phyloP scores from a whole-genome alignment of 176 grass and related monocot genomes.

The Triticum monococcum region DNA sequence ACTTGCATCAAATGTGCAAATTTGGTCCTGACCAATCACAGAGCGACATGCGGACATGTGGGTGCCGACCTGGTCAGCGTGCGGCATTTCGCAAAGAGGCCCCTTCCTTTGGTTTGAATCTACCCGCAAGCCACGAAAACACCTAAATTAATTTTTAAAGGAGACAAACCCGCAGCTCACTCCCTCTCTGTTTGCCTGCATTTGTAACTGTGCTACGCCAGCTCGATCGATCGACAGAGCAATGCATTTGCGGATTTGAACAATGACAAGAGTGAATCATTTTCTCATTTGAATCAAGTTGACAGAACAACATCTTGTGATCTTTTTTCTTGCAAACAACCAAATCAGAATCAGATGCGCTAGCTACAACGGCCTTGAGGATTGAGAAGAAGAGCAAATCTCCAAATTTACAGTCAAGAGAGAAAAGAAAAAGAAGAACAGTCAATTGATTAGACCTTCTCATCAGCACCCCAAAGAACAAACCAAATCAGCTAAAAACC shows the following conservation, averaged over 20 bases:
- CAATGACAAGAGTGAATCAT: neutral
- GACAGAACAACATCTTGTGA: neutral
- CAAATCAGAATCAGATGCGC: neutral
- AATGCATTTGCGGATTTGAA: neutral
- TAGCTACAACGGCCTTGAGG: neutral
- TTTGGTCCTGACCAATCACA: too few species aligned
- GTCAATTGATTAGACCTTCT: constrained; percentile 59
- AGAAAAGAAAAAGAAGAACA: neutral
- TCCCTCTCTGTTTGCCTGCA: too few species aligned
- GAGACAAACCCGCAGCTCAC: too few species aligned
- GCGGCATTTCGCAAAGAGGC: too few species aligned
- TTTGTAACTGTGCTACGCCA: too few species aligned
- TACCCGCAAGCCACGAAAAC: too few species aligned
- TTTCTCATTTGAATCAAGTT: neutral
- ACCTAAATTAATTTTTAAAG: too few species aligned
- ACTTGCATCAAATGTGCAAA: too few species aligned
- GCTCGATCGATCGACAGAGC: too few species aligned
- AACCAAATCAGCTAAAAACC: constrained; percentile 51
- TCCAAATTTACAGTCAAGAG: constrained; percentile 49
- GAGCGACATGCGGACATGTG: too few species aligned
- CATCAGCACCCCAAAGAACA: constrained; percentile 35
- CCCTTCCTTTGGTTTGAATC: too few species aligned
- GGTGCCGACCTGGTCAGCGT: too few species aligned
- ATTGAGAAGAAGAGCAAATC: constrained; percentile 32
- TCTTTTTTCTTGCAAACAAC: constrained; percentile 9